Evolutionary conservation across 305 asterid genomes (phyloP).

Genomic region (Fraxinus platypoda): DNA sequence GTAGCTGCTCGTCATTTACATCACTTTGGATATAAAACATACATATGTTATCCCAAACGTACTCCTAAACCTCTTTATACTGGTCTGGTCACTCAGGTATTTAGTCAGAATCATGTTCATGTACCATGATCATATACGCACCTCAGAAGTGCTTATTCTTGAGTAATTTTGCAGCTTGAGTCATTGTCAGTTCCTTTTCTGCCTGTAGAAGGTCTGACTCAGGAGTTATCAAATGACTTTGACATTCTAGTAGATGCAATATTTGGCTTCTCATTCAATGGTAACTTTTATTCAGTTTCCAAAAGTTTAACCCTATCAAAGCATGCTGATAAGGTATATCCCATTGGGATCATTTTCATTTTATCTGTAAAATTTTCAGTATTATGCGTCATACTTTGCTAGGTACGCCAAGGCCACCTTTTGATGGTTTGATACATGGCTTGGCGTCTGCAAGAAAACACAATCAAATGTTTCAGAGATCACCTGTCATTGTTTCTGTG

Average conservation of each 20-base stretch:
- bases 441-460: slow-evolving; percentile 29
- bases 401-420: slow-evolving; percentile 54
- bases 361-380: not conserved
- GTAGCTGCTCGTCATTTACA: slow-evolving; percentile 38
- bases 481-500: slow-evolving; percentile 40
- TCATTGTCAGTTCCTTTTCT: slow-evolving; percentile 46
- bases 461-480: slow-evolving; percentile 25
- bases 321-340: not conserved
- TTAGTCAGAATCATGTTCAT: not conserved
- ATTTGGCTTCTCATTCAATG: slow-evolving; percentile 55
- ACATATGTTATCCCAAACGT: slow-evolving; percentile 28
- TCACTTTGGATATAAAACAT: slow-evolving; percentile 32
- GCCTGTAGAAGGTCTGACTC: slow-evolving; percentile 43
- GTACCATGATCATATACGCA: not conserved
- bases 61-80: slow-evolving; percentile 25
- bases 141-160: slow-evolving; percentile 18
- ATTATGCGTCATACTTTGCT: slow-evolving; percentile 8
- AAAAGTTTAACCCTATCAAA: not conserved
- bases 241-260: slow-evolving; percentile 52
- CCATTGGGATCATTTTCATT: not conserved
- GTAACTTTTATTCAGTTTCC: slow-evolving; percentile 22
- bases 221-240: slow-evolving; percentile 40
- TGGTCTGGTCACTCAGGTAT: slow-evolving; percentile 28
- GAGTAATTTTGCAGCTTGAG: slow-evolving; percentile 42
- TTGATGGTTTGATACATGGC: slow-evolving; percentile 42